Evolutionary conservation across 306 rosid genomes (phyloP).

Genomic region (Myrica gale): DNA sequence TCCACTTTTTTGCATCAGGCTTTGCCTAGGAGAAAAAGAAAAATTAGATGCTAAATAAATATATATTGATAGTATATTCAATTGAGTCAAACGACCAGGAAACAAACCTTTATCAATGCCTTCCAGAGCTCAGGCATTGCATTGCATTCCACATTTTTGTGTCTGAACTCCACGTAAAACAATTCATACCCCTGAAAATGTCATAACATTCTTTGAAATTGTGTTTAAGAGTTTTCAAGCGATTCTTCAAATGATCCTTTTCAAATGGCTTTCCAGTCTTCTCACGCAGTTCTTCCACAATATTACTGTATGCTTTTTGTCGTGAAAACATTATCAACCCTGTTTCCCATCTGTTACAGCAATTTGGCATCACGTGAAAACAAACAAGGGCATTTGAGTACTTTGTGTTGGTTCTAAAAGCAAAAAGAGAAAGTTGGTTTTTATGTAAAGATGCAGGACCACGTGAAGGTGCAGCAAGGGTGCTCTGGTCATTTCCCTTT

Average conservation of each 20-base stretch:
- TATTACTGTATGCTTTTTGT: conserved; percentile 17
- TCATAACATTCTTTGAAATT: conserved; percentile 27
- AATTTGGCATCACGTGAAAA: too few relatives aligned
- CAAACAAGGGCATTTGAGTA: too few relatives aligned
- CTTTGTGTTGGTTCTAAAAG: too few relatives aligned
- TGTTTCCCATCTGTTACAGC: too few relatives aligned
- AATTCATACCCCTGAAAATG: conserved; percentile 23
- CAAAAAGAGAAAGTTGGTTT: too few relatives aligned
- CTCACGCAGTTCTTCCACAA: conserved; percentile 27
- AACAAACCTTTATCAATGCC: conserved; percentile 19
- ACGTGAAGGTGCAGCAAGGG: too few relatives aligned
- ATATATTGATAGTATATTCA: neutral
- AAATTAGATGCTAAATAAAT: too few relatives aligned
- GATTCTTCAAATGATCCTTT: conserved; percentile 32
- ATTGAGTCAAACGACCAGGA: neutral
- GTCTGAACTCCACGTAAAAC: conserved; percentile 20
- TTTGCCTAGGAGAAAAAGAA: conserved; percentile 13
- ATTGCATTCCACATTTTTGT: conserved; percentile 32
- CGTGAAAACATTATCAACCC: conserved; percentile 23
- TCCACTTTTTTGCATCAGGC: conserved; percentile 34
- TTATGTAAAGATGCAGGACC: too few relatives aligned
- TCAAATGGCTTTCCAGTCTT: conserved; percentile 27
- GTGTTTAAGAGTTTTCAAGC: conserved; percentile 31
- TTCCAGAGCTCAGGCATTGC: conserved; percentile 30
- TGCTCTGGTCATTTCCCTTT: too few relatives aligned